These are phyloP conservation scores for Wickerhamiella alocasiicola DNA, from an alignment of 805 yeast genomes.

Conservation along the genomic window DNA sequence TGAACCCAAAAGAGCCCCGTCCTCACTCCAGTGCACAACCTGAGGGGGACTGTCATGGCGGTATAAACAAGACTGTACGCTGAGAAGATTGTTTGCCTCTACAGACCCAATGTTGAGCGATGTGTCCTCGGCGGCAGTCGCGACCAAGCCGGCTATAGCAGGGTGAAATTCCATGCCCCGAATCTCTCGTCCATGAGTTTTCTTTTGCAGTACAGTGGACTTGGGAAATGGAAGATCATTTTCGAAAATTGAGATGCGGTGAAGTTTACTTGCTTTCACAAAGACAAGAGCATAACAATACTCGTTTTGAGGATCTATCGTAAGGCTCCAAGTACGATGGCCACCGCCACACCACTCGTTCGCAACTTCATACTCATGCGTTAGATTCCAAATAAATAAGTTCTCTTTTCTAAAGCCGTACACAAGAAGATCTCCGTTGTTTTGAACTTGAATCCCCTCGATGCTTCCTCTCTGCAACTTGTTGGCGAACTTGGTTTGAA, in stretches of 20 bases:
- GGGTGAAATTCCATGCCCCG: conserved; percentile 55
- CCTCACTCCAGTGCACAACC: conserved; percentile 39
- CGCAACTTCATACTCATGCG: conserved; percentile 54
- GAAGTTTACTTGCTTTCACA: conserved; percentile 29
- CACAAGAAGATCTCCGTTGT: conserved; percentile 39
- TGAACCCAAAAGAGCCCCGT: conserved; percentile 35
- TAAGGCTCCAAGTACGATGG: conserved; percentile 60
- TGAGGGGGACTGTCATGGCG: conserved; percentile 87
- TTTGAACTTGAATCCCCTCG: conserved; percentile 47
- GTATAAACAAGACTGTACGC: conserved; percentile 39
- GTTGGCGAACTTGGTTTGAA: conserved; percentile 31
- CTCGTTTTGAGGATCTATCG: not conserved
- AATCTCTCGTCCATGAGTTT: conserved; percentile 87
- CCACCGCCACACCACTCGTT: conserved; percentile 81
- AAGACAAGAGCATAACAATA: not conserved
- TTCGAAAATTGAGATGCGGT: not conserved
- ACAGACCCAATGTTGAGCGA: conserved; percentile 52
- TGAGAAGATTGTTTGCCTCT: conserved; percentile 27
- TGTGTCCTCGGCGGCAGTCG: conserved; percentile 87
- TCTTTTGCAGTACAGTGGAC: conserved; percentile 34
- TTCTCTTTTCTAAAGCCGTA: conserved; percentile 75
- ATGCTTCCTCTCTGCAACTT: conserved; percentile 62
- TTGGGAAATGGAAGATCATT: conserved; percentile 17
- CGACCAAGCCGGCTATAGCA: conserved; percentile 30
- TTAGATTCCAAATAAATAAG: conserved; percentile 75